Conservation (phyloP, 2,329 filamentous ascomycete species). For the Mycocentrospora acerina region DNA sequence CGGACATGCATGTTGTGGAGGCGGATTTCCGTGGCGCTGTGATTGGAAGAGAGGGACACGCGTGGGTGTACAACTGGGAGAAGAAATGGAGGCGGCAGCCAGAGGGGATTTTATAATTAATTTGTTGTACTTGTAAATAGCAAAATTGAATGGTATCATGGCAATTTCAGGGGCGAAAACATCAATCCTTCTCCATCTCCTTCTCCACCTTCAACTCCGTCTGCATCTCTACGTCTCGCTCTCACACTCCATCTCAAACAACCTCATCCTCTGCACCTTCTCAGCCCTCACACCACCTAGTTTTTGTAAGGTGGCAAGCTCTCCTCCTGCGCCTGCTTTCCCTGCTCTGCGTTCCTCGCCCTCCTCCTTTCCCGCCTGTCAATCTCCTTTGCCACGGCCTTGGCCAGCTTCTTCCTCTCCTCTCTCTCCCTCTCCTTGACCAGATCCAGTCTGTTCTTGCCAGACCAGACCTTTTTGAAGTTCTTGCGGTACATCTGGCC, state of each 20-base stretch:
- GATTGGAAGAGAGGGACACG: no score
- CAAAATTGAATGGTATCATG: no score
- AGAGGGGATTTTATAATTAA: no score
- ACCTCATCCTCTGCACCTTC: no score
- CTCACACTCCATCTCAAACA: no score
- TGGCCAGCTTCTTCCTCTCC: slow-evolving; percentile 34
- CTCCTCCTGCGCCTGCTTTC: slow-evolving; percentile 16
- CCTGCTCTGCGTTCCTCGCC: slow-evolving; percentile 20
- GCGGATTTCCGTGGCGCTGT: not conserved
- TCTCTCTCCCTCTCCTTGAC: slow-evolving; percentile 33
- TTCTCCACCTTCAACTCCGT: no score
- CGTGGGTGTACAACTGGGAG: no score
- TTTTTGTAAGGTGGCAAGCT: slow-evolving; percentile 29
- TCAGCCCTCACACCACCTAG: slow-evolving; percentile 4
- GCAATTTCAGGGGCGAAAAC: no score
- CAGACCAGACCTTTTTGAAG: slow-evolving; percentile 31
- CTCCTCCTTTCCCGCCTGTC: slow-evolving; percentile 27
- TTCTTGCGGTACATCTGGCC: slow-evolving; percentile 35
- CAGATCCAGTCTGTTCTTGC: slow-evolving; percentile 27
- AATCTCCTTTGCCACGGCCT: slow-evolving; percentile 33
- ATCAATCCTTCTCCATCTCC: no score
- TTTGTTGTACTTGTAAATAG: no score
- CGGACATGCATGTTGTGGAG: slow-evolving; percentile 1
- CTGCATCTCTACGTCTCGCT: no score
- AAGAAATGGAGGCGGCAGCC: no score